phyloP scores from a whole-genome alignment of 306 rosid species.

The Ormosia semicastrata region DNA sequence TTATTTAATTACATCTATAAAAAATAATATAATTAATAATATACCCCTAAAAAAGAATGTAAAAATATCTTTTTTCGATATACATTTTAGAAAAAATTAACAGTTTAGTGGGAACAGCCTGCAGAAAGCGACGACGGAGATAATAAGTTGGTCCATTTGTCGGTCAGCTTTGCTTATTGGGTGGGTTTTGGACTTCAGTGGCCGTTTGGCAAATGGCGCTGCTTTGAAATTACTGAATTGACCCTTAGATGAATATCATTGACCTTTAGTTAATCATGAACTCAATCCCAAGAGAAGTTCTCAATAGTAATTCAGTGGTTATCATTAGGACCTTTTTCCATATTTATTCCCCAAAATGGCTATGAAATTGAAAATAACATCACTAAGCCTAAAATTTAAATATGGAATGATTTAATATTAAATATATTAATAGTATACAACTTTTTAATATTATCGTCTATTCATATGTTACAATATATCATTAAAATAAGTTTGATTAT shows the following conservation, averaged over 20 bases:
- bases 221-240: constrained; percentile 24
- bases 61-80: no score
- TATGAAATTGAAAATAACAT: not conserved
- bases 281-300: not conserved
- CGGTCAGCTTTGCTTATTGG: constrained; percentile 46
- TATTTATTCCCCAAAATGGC: no score
- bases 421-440: not conserved
- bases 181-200: constrained; percentile 29
- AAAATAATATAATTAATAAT: no score
- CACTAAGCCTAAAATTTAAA: not conserved
- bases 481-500: no score
- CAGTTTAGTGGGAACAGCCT: constrained; percentile 50
- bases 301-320: no score
- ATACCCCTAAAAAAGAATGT: no score
- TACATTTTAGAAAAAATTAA: not conserved
- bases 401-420: not conserved
- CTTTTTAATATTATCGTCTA: no score
- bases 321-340: no score
- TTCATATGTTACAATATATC: no score
- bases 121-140: constrained; percentile 53
- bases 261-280: constrained; percentile 13
- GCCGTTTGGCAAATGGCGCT: constrained; percentile 2
- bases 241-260: constrained; percentile 21
- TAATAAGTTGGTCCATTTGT: constrained; percentile 51
- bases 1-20: no score